Base-by-base conservation (phyloP, 2,329 filamentous ascomycete species). In the Diaporthe vaccinii region DNA sequence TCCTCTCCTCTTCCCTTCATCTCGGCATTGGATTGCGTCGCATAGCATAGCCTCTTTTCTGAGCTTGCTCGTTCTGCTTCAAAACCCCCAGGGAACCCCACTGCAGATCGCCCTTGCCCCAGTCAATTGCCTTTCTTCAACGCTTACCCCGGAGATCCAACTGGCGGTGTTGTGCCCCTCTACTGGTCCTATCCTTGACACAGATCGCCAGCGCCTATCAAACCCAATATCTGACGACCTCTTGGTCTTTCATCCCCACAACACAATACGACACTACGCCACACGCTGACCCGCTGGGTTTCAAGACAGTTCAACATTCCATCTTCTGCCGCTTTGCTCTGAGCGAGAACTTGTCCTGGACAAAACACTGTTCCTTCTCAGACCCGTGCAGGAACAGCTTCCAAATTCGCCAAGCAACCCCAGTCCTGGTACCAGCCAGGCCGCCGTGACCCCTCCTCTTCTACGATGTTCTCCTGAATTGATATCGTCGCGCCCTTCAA, bases 151-250 rank as follows among this genome's bases (percentile, higher is more conserved):
- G 39, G 53, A 59, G 20, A 46, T 20, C 39, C 61, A 55, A 65
- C 46, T 65, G 58, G 70, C 59, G 31, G 46, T 73, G 58, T 62
- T 73, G 70, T 44, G 70, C 46, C 58, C 41, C 28, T 39, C 44
- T 44, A 65, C 71, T 73, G 58, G 71, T 65, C 58, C 58, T 10
- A 73, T 73, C 71, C 71, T 73, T 57, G 71, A 65, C 71, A 41
- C 58, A 41, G 71, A 73, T 73, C 71, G 22, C 36, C 58, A 53
- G 58, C 28, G 58, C 71, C 71, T 62, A 65, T 73, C 71, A 65
- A 55, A 69, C 65, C n/a, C 49, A 69, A 55, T 31, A 25, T 69
- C 65, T 41, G 49, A 69, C 34, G 65, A 41, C 49, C 65, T 53
- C 46, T 55, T 68, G 17, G 34, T 25, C 46, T 44, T 44, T 22